phyloP scores from a whole-genome alignment of 169 alveolate species.

The Plasmodium inui region DNA sequence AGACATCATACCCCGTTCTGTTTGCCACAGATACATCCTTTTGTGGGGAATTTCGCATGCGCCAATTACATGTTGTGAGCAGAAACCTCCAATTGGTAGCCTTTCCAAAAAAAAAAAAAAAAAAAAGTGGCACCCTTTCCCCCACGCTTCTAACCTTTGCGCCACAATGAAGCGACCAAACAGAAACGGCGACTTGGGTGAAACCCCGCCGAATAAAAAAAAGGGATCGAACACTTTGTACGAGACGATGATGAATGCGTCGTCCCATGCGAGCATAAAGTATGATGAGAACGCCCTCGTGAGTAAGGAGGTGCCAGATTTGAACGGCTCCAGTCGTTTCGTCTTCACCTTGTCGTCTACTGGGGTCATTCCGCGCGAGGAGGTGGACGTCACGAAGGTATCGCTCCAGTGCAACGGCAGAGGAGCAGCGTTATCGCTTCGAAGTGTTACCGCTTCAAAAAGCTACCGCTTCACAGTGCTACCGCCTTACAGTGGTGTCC shows the following conservation, averaged over 20 bases:
- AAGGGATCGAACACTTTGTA: constrained; percentile 31
- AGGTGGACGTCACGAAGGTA: constrained; percentile 56
- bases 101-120: too few species aligned
- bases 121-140: background rate
- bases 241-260: constrained; percentile 13
- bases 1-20: too few species aligned
- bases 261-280: constrained; percentile 5
- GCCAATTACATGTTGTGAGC: too few species aligned
- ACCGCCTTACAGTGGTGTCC: background rate
- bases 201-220: background rate
- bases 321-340: constrained; percentile 18
- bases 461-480: background rate
- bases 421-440: background rate
- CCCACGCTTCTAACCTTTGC: background rate
- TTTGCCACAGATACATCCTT: too few species aligned
- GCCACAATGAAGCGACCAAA: constrained; percentile 3
- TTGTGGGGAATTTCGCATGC: too few species aligned
- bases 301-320: background rate
- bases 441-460: background rate
- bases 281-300: constrained; percentile 40
- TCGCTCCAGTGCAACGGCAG: background rate
- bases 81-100: too few species aligned
- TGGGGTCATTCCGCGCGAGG: constrained; percentile 24
- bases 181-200: background rate
- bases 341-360: constrained; percentile 62